Evolutionary conservation across 176 grass and related monocot species (phyloP), one percentile per base, ranked within the genome.

Genomic region (Themeda triandra): DNA sequence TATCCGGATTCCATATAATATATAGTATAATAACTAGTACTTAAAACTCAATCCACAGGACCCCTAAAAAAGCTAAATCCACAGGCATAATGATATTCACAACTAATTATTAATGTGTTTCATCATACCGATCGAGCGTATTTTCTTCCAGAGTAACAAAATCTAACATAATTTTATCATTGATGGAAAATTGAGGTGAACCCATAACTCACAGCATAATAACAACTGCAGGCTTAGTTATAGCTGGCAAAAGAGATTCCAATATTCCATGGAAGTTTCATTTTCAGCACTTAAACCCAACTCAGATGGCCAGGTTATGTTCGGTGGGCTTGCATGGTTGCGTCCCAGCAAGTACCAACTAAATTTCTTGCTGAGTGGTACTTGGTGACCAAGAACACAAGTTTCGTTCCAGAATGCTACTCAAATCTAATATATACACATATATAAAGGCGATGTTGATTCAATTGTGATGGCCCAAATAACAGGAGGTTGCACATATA

Each of bases 361-460:
- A 28, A 51, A 29, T 36, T 54, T 66, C 73, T 65, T 66, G 30
- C n/a, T 63, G 11, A 15, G 17, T 29, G 23, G 77, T 66, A 65
- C 73, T 51, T 27, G 31, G 29, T 44, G 24, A 12, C 73, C 56
- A 65, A 71, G 27, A 54, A 19, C 63, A 82, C 53, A 32, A 23
- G 37, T 71, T 82, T 23, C 15, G 37, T 42, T 81, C 72, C 24
- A 73, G 48, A 30, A 60, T 40, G 31, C 72, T 58, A 35, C 24
- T 69, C 64, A 77, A 87, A 25, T 79, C 8, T 41, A 41, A 83
- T 82, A 86, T 23, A 87, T 5, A 65, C 10, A 46, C 51, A 77
- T 18, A 73, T 45, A 29, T 15, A 45, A 9, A 13, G 37, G 27
- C 2, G 1, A 60, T 48, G 29, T 19, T 77, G 33, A 69, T 87